These are phyloP conservation scores for Elaeagnus macrophylla DNA, from an alignment of 306 rosid genomes.

Conservation along the genomic window DNA sequence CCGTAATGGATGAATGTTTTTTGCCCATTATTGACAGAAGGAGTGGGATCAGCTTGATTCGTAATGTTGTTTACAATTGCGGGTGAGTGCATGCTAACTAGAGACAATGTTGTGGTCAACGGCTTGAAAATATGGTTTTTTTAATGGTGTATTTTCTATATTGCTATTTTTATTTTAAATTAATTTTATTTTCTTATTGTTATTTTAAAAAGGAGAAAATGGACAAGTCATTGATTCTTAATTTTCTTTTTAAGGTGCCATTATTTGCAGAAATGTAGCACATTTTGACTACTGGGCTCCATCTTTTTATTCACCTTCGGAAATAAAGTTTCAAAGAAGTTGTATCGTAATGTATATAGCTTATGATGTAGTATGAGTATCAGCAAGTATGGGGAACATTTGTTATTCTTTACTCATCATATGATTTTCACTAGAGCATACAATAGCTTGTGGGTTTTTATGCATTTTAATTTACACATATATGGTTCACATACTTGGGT, in stretches of 20 bases:
- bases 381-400: no score
- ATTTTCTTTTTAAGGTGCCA: neutral
- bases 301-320: no score
- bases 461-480: no score
- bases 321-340: no score
- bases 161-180: neutral
- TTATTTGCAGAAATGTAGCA: neutral
- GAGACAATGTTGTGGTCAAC: neutral
- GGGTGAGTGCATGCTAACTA: conserved; percentile 49
- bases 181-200: neutral
- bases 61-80: conserved; percentile 69
- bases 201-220: neutral
- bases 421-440: no score
- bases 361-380: no score
- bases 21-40: conserved; percentile 90
- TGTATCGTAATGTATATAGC: no score
- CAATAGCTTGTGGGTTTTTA: no score
- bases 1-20: conserved; percentile 97
- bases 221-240: neutral
- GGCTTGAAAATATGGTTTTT: neutral
- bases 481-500: no score
- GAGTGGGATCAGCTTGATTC: conserved; percentile 88
- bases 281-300: no score
- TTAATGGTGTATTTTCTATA: conserved; percentile 1
- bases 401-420: no score